phyloP scores from a whole-genome alignment of 345 rosid genomes.

The Pistacia integerrima region DNA sequence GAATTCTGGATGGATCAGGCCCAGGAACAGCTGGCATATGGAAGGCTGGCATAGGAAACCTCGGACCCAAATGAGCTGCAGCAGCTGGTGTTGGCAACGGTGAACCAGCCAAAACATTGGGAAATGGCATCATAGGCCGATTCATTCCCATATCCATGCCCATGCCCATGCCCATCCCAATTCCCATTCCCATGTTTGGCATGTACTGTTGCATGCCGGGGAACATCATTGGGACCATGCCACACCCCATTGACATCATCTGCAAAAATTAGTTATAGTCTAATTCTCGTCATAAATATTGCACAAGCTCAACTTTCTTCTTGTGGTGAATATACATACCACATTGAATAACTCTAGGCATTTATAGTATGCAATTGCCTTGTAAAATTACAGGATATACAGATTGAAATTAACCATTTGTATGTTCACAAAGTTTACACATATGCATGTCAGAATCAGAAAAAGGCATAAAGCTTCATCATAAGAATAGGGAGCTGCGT shows the following conservation, averaged over 20 bases:
- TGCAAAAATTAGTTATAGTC: conserved; percentile 34
- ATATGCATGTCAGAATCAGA: not conserved
- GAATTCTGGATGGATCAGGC: conserved; percentile 59
- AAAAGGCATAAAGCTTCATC: not conserved
- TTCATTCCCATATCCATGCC: conserved; percentile 51
- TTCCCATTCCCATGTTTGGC: conserved; percentile 69
- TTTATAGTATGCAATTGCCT: not conserved
- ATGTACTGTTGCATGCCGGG: conserved; percentile 64
- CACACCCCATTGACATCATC: conserved; percentile 93
- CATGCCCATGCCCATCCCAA: conserved; percentile 57
- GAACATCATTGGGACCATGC: conserved; percentile 79
- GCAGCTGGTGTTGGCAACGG: conserved; percentile 53
- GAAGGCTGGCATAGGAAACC: conserved; percentile 61
- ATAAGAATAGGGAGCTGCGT: not conserved
- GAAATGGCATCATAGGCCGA: conserved; percentile 75
- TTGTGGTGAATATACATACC: not conserved
- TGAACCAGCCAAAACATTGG: conserved; percentile 60
- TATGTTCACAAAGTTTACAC: not conserved
- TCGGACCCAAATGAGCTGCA: conserved; percentile 57
- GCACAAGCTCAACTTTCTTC: conserved; percentile 2
- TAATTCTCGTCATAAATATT: conserved; percentile 18
- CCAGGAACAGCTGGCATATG: conserved; percentile 55
- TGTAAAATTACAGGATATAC: too few relatives aligned
- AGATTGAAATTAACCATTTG: not conserved
- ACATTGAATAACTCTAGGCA: not conserved